phyloP scores from a whole-genome alignment of 169 alveolate species.

The Eimeria praecox region DNA sequence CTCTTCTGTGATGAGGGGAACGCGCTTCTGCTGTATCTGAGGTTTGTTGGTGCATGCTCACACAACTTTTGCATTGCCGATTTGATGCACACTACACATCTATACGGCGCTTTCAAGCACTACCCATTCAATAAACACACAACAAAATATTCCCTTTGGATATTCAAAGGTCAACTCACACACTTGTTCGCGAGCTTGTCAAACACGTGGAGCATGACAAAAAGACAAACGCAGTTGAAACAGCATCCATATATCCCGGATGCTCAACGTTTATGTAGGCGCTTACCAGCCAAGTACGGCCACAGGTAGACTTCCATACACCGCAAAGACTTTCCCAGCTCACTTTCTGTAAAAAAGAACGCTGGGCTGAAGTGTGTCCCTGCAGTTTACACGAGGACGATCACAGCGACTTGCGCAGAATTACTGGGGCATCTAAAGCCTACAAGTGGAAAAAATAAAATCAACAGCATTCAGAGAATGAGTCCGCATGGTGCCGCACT shows the following conservation, averaged over 20 bases:
- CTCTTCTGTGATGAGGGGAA: not conserved
- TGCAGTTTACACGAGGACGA: not conserved
- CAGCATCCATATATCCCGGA: not conserved
- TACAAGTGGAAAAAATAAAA: not conserved
- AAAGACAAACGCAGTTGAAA: not conserved
- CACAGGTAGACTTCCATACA: not conserved
- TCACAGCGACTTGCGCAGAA: not conserved
- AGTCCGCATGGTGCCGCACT: not conserved
- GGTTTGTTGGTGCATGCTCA: not conserved
- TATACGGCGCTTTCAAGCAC: not conserved
- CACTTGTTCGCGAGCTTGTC: not conserved
- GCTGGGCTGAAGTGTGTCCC: not conserved
- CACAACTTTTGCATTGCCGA: not conserved
- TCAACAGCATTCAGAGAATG: not conserved
- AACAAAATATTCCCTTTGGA: not conserved
- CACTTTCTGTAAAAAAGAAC: not conserved
- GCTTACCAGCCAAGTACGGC: not conserved
- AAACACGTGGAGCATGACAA: not conserved
- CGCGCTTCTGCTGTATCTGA: not conserved
- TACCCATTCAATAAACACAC: not conserved
- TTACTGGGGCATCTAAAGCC: not conserved
- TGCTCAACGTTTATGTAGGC: not conserved
- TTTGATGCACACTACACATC: not conserved
- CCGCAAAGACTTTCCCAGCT: not conserved
- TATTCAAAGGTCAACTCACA: not conserved